These are phyloP conservation scores for Isoetes taiwanensis DNA, from an alignment of 75 land plant genomes.

Conservation along the genomic window DNA sequence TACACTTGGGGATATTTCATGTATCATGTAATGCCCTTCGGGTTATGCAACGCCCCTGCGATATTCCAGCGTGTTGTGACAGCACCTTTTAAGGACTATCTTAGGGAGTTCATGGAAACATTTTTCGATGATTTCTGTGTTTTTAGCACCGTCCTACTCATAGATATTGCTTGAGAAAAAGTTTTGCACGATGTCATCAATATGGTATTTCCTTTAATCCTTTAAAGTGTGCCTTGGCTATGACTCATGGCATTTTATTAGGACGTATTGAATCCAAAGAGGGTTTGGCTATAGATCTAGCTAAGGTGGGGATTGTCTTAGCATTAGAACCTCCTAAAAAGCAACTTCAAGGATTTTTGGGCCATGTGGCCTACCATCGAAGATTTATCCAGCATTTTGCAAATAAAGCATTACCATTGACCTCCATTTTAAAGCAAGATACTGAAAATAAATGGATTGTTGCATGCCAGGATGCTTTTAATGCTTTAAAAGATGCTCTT, in stretches of 20 bases:
- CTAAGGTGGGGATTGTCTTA: constrained; percentile 7
- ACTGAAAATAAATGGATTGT: neutral
- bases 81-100: no score
- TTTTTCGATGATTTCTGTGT: no score
- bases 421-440: constrained; percentile 12
- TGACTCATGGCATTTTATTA: constrained; percentile 7
- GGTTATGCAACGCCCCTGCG: neutral
- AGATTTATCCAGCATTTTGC: constrained; percentile 9
- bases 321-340: constrained; percentile 3
- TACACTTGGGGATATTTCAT: neutral
- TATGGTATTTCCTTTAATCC: neutral
- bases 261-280: constrained; percentile 2
- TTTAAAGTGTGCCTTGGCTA: neutral
- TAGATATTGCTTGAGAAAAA: no score
- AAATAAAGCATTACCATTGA: constrained; percentile 7
- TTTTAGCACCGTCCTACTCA: no score
- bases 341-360: constrained; percentile 11
- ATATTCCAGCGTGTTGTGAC: no score
- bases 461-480: no score
- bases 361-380: constrained; percentile 13
- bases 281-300: constrained; percentile 8
- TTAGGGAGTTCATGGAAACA: no score
- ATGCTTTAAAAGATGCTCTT: no score
- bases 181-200: neutral
- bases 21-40: constrained; percentile 6